Conservation (phyloP, 169 alveolate species). For the Theileria parva region DNA sequence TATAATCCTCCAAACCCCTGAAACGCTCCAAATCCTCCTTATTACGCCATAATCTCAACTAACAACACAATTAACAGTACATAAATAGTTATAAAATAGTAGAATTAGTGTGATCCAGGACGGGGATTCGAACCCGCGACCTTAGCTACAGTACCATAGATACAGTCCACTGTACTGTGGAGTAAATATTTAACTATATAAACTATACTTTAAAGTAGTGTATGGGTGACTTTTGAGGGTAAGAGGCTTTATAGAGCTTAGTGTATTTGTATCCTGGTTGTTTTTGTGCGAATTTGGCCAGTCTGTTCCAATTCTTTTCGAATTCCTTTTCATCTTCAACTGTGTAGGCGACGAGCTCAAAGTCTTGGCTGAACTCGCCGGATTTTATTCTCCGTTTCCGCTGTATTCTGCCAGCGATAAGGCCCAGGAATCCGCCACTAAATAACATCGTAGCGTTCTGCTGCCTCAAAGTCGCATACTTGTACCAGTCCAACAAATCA, state of each 20-base stretch:
- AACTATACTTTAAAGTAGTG: slow-evolving; percentile 66
- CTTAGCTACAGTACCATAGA: too few species aligned
- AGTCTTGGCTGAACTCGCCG: slow-evolving; percentile 75
- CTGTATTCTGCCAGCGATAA: slow-evolving; percentile 59
- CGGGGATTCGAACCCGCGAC: too few species aligned
- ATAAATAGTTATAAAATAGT: not conserved
- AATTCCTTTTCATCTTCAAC: slow-evolving; percentile 54
- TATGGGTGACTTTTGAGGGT: slow-evolving; percentile 62
- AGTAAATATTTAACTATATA: too few species aligned
- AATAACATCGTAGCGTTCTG: slow-evolving; percentile 72
- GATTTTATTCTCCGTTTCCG: slow-evolving; percentile 50
- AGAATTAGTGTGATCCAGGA: not conserved
- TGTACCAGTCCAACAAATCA: slow-evolving; percentile 64
- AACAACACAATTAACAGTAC: slow-evolving; percentile 1
- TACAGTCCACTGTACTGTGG: too few species aligned
- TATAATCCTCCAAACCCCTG: slow-evolving; percentile 3
- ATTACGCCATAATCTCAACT: slow-evolving; percentile 60
- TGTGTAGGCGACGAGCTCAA: slow-evolving; percentile 67
- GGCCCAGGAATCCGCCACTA: slow-evolving; percentile 71
- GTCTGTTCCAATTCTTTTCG: slow-evolving; percentile 66
- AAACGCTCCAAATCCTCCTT: slow-evolving; percentile 35
- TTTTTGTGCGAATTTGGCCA: slow-evolving; percentile 62
- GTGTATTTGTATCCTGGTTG: slow-evolving; percentile 74
- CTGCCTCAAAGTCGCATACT: slow-evolving; percentile 69
- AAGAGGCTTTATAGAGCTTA: slow-evolving; percentile 68